A percentile compares a stretch with the other conserved stretches of the same genome.
phyloP scores from a whole-genome alignment of 192 early-diverging fungal genomes.

The Dissophora ornata region DNA sequence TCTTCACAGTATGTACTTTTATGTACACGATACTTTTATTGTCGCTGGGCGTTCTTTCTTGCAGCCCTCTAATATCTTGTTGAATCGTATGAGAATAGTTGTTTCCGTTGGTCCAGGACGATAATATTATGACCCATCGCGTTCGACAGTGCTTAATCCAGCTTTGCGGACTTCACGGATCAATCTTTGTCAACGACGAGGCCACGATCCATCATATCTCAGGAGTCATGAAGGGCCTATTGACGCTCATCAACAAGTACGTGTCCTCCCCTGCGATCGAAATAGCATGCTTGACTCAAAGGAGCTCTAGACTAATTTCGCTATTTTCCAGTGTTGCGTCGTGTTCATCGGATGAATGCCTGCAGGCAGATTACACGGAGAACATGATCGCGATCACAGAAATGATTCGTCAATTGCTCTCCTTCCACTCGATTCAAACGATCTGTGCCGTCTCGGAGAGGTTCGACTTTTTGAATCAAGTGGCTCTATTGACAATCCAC shows the following conservation, averaged over 20 bases:
- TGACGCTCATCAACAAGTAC: constrained; percentile 68
- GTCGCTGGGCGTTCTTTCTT: too few species aligned
- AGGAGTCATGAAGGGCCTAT: constrained; percentile 63
- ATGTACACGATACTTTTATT: background rate
- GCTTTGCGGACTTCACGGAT: constrained; percentile 68
- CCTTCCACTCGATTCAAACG: constrained; percentile 60
- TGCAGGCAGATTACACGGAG: constrained; percentile 47
- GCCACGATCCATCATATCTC: constrained; percentile 63
- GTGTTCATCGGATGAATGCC: constrained; percentile 50
- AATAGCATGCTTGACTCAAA: too few species aligned
- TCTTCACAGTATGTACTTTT: constrained; percentile 66
- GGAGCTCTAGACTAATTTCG: too few species aligned
- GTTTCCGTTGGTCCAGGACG: constrained; percentile 58
- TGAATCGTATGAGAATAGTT: constrained; percentile 55
- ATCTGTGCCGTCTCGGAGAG: constrained; percentile 66
- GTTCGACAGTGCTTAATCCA: constrained; percentile 71
- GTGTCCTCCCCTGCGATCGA: background rate
- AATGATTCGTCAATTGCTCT: constrained; percentile 67
- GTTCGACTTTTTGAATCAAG: constrained; percentile 67
- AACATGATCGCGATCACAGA: constrained; percentile 54
- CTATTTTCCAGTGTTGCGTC: constrained; percentile 27
- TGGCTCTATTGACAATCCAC: constrained; percentile 65
- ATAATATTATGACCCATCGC: constrained; percentile 61
- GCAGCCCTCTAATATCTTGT: too few species aligned
- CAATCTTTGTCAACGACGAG: constrained; percentile 62